Evolutionary conservation across 2,329 filamentous ascomycete genomes (phyloP), one percentile per base, ranked within the genome.

Genomic region (Hymenoscyphus occultus): DNA sequence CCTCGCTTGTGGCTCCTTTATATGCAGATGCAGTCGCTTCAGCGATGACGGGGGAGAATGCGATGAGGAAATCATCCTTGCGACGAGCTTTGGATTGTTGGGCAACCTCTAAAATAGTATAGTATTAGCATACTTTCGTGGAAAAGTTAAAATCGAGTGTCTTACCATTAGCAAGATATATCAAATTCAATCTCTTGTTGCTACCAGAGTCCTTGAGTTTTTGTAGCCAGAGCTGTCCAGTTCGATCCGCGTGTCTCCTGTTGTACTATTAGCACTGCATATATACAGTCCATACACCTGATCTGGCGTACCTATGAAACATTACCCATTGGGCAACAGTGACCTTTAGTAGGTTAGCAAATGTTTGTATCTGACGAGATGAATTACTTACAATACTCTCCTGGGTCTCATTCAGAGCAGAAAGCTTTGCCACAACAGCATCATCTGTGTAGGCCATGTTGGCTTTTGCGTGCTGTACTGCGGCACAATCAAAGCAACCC

Each of bases 241-340:
- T 97, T 68, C 91, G 88, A 71, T 97, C 92, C 62, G 96, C 94
- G 79, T 97, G 91, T 77, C 95, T 89, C 77, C 94, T 97, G 61
- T 65, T 45, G 12, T 31, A 60, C 39, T 57, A 61, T 79, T 70
- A 80, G 77, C 28, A 57, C 16, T 28, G 28, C 54, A 56, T n/a
- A 35, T 7, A 14, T 14, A 16, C 22, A 56, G 69, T 51, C n/a
- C n/a, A 22, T 2, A 48, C 7, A 9, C 10, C 19, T 3, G n/a
- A 48, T 10, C 22, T 51, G n/a, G 19, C 77, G 68, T 87, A 96
- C 93, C 93, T 90, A 80, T 99, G 94, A 77, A 99, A 99, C 90
- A 99, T 96, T 68, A 99, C 95, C 96, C 96, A 99, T 87, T 98
- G 94, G 65, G 95, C 93, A 68, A 96, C 93, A 42, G 92, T 94